Conservation (phyloP, 1,139 yeast species). For the Pichia sp. region DNA sequence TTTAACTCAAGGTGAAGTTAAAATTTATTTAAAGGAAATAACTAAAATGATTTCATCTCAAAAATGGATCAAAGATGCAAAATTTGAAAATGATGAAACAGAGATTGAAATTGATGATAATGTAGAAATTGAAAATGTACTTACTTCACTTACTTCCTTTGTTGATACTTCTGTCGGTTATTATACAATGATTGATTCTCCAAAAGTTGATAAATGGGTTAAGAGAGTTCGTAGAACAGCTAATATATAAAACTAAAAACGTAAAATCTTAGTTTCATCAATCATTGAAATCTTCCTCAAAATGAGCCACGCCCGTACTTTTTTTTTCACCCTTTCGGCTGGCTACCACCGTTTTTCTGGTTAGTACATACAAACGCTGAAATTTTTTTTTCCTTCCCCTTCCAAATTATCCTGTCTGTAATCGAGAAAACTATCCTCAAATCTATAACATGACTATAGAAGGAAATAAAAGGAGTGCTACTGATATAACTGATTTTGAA, state of each 20-base stretch:
- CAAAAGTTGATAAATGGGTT: constrained; percentile 7
- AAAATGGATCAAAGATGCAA: constrained; percentile 18
- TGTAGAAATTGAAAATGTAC: constrained; percentile 2
- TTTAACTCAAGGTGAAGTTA: constrained; percentile 24
- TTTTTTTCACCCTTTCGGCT: no score
- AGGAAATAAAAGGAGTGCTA: background rate
- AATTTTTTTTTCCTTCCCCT: background rate
- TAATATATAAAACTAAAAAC: background rate
- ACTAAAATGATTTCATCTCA: constrained; percentile 10
- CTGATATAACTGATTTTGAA: background rate
- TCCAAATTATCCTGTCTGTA: background rate
- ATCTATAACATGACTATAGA: background rate
- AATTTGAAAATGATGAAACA: constrained; percentile 2
- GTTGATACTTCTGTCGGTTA: constrained; percentile 8
- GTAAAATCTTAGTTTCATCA: no score
- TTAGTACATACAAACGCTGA: no score
- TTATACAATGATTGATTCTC: constrained; percentile 4
- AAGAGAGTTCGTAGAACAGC: constrained; percentile 3
- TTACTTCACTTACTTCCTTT: constrained; percentile 11
- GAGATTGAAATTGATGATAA: constrained; percentile 1
- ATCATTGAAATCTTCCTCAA: no score
- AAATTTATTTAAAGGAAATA: constrained; percentile 12
- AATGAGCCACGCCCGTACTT: no score
- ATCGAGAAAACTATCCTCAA: no score
- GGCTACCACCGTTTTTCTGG: no score